Evolutionary conservation across 768 basidiomycete genomes (phyloP), one percentile per base, ranked within the genome.

Genomic region (Russula griseocarnosa): DNA sequence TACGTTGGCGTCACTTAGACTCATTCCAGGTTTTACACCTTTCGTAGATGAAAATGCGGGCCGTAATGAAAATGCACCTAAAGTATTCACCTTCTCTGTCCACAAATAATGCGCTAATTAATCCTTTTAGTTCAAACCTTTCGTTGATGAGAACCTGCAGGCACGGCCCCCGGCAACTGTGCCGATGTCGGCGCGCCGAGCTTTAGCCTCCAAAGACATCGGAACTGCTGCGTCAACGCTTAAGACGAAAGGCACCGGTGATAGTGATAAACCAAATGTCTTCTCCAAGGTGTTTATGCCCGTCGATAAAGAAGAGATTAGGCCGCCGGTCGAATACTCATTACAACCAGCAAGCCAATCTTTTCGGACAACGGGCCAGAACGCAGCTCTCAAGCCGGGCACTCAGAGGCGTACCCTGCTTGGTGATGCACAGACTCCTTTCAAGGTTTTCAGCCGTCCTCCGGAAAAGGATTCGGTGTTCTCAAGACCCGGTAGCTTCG

Each of bases 381-480:
- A 67, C 6, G 60, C 34, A 3, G 52, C 34, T 18, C 42, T 61
- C n/a, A 55, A 47, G 36, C 44, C 32, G 14, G 34, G 40, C n/a
- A 32, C 67, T 10, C 44, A 60, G 24, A 70, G 66, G 38, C 78
- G 79, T 59, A 71, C 73, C 30, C 76, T 80, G 3, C 77, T 79
- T 59, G 71, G 71, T 8, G 78, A 81, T 55, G 67, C 75, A 8
- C 72, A 77, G 58, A 71, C 76, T 16, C 78, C 79, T 13, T 78
- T 78, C 70, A 87, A 76, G 66, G 89, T 92, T 22, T 92, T 92
- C 73, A 88, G 84, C 62, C 82, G 86, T 18, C 89, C 80, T n/a
- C 74, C 85, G 0, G 78, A 79, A 47, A 77, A 65, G 62, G 78
- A 73, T 65, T 73, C 74, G 7, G 58, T 65, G 30, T 53, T 62